Percentiles rank a stretch among this genome's conserved stretches.
Evolutionary conservation across 768 basidiomycete species (phyloP).

Genomic region (Suillus sp.): DNA sequence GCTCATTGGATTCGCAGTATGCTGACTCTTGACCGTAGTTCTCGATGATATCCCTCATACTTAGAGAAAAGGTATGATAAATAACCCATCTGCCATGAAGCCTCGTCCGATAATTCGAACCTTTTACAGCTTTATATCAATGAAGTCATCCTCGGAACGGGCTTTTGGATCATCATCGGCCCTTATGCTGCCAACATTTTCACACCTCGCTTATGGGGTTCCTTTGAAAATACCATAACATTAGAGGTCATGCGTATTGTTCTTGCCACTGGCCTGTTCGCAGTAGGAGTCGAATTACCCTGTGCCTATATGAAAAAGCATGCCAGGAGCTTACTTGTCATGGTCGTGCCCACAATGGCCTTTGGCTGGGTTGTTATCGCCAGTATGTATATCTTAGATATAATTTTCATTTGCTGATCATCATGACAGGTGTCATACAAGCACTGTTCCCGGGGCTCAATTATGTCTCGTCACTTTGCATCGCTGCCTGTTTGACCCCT

Average conservation of each 20-base stretch:
- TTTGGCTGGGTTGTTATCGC: slow-evolving; percentile 81
- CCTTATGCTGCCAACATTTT: slow-evolving; percentile 74
- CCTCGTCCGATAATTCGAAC: neutral
- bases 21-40: neutral
- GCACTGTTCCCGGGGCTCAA: no score
- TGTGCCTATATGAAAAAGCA: slow-evolving; percentile 81
- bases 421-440: no score
- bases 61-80: neutral
- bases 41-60: neutral
- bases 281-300: slow-evolving; percentile 93
- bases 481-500: no score
- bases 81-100: neutral
- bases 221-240: slow-evolving; percentile 60
- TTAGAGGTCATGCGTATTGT: slow-evolving; percentile 86
- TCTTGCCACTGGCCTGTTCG: slow-evolving; percentile 89
- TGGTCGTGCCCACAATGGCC: slow-evolving; percentile 87
- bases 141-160: slow-evolving; percentile 90
- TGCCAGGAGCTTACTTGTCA: slow-evolving; percentile 63
- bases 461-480: no score
- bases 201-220: slow-evolving; percentile 75
- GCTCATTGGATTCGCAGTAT: neutral
- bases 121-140: slow-evolving; percentile 75
- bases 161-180: slow-evolving; percentile 60
- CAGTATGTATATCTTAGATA: slow-evolving; percentile 35
- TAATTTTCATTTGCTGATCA: no score